A percentile compares a stretch with the other conserved stretches of the same genome.
Evolutionary conservation across 257 asterid species (phyloP).

Genomic region (Knoxia roxburghii): DNA sequence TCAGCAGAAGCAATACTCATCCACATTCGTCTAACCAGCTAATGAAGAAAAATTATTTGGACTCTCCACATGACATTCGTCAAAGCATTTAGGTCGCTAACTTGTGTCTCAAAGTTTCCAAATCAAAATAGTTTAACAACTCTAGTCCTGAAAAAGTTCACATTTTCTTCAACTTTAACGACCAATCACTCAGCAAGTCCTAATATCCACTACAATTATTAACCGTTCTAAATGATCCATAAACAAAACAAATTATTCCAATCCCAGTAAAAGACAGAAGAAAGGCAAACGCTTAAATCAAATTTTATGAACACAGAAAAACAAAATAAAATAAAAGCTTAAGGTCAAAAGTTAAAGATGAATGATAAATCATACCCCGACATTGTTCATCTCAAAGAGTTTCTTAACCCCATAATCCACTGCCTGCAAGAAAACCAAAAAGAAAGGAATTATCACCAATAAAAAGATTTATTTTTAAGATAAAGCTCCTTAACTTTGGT

Average conservation of each 20-base stretch:
- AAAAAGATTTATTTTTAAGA: background rate
- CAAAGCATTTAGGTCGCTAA: background rate
- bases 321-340: background rate
- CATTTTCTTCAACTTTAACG: background rate
- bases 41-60: background rate
- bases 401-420: conserved; percentile 39
- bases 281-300: background rate
- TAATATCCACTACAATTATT: background rate
- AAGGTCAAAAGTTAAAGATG: background rate
- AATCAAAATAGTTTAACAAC: background rate
- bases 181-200: background rate
- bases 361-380: conserved; percentile 27
- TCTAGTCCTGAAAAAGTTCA: background rate
- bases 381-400: conserved; percentile 32
- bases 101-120: background rate
- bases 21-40: background rate
- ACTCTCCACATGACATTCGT: background rate
- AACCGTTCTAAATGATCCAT: background rate
- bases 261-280: background rate
- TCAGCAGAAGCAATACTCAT: background rate
- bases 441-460: background rate
- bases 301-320: background rate
- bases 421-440: conserved; percentile 23
- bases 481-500: background rate
- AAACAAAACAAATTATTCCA: background rate